Evolutionary conservation across 192 early-diverging fungal genomes (phyloP).

Genomic region (Ambispora gerdemannii): DNA sequence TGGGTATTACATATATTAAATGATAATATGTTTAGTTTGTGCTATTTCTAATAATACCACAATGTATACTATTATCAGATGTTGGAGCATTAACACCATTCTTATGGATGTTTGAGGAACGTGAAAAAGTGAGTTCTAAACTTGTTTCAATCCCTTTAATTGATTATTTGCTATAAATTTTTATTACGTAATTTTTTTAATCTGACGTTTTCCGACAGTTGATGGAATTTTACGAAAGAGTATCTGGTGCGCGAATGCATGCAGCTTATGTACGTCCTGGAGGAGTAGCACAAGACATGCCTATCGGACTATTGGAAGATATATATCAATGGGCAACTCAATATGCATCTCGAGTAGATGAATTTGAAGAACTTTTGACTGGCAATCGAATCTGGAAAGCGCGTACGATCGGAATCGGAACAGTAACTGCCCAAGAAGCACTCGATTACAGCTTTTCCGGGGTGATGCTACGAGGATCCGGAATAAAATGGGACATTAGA

Average conservation of each 20-base stretch:
- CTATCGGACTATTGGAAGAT: slow-evolving; percentile 90
- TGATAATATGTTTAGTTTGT: not conserved
- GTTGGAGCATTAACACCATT: slow-evolving; percentile 98
- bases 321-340: slow-evolving; percentile 93
- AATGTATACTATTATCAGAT: slow-evolving; percentile 36
- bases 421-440: slow-evolving; percentile 84
- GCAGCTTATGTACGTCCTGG: slow-evolving; percentile 95
- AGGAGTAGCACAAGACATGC: slow-evolving; percentile 91
- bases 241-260: slow-evolving; percentile 97
- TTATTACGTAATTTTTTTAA: not conserved
- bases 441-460: slow-evolving; percentile 91
- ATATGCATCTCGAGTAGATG: slow-evolving; percentile 86
- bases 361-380: slow-evolving; percentile 91
- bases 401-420: slow-evolving; percentile 83
- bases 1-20: slow-evolving; percentile 46
- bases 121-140: slow-evolving; percentile 66
- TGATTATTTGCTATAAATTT: not conserved
- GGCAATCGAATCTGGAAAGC: slow-evolving; percentile 94
- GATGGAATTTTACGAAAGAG: slow-evolving; percentile 99
- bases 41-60: not conserved
- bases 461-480: slow-evolving; percentile 92
- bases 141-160: not conserved
- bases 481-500: slow-evolving; percentile 90
- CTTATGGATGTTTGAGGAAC: slow-evolving; percentile 99
- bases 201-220: slow-evolving; percentile 37